Conservation (phyloP, 306 rosid species). For the cucumber (Cucumis sativus) region Cucumber_9930_V3 NC_026661.2:12432001-12432500, state of each 20-base stretch:
- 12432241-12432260: background rate
- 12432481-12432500: background rate
- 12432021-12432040: background rate
- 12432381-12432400: conserved; percentile 88
- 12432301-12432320: conserved; percentile 55
- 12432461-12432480: conserved; percentile 21
- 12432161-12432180: background rate
- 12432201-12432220: background rate
- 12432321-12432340: conserved; percentile 94
- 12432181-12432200: background rate
- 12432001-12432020: background rate
- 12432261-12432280: background rate
- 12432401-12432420: conserved; percentile 89
- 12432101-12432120: background rate
- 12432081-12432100: background rate
- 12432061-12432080: background rate
- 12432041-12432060: too few species aligned
- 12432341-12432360: conserved; percentile 96
- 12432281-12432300: background rate
- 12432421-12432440: conserved; percentile 99
- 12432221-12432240: background rate
- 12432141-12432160: background rate
- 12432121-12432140: background rate
- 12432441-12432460: conserved; percentile 98
- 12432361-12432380: conserved; percentile 81